phyloP scores from a whole-genome alignment of 2,329 filamentous ascomycete genomes.

The Atkinsonella texensis region DNA sequence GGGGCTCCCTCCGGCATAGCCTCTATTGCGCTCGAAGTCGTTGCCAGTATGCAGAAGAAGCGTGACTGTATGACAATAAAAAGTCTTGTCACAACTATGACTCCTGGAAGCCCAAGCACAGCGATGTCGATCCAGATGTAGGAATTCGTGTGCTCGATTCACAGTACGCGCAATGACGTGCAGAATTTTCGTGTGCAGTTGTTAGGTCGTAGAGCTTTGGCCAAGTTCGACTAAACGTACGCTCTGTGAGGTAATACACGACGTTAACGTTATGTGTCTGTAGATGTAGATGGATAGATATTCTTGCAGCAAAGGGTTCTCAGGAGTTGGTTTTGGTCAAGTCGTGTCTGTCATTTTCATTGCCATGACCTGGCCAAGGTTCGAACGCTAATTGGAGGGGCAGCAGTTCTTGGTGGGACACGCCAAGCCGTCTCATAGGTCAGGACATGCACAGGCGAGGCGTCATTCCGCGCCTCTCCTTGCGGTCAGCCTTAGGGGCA shows the following conservation, averaged over 20 bases:
- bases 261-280: too few relatives aligned
- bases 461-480: not conserved
- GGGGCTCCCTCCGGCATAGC: conserved; percentile 12
- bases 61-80: not conserved
- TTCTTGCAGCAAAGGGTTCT: too few relatives aligned
- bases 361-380: not conserved
- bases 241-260: too few relatives aligned
- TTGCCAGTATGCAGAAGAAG: not conserved
- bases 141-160: too few relatives aligned
- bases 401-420: not conserved
- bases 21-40: not conserved
- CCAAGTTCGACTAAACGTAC: too few relatives aligned
- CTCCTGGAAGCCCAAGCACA: too few relatives aligned
- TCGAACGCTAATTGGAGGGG: not conserved
- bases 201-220: too few relatives aligned
- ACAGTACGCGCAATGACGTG: too few relatives aligned
- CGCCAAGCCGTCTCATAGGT: not conserved
- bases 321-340: not conserved
- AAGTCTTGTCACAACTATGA: not conserved
- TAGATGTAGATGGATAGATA: too few relatives aligned
- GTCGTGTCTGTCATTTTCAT: not conserved
- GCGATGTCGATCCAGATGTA: too few relatives aligned
- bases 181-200: too few relatives aligned
- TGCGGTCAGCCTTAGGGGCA: not conserved
- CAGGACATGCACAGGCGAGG: not conserved